Percentiles rank a stretch among this genome's conserved stretches.
Evolutionary conservation across 345 rosid genomes (phyloP).

Genomic region (Litchi chinensis): DNA sequence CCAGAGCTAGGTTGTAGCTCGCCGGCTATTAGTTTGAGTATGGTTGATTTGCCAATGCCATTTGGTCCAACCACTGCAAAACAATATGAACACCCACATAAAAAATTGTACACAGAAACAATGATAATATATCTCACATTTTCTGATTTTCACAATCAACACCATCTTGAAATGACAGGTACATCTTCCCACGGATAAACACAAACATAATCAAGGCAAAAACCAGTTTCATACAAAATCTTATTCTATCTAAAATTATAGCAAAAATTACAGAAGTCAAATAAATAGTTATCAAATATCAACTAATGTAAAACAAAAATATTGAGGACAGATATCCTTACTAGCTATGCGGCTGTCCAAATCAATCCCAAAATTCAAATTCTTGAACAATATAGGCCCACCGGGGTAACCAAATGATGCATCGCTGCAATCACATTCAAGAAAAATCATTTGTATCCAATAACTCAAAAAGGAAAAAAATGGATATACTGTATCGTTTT

Average conservation of each 20-base stretch:
- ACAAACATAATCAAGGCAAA: not conserved
- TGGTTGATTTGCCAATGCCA: constrained; percentile 99
- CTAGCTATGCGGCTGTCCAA: constrained; percentile 98
- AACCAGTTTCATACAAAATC: not conserved
- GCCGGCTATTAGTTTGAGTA: constrained; percentile 93
- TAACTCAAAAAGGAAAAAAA: not conserved
- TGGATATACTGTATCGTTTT: not conserved
- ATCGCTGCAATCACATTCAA: constrained; percentile 61
- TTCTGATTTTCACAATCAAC: not conserved
- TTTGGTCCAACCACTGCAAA: constrained; percentile 97
- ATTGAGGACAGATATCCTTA: constrained; percentile 42
- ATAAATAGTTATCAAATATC: not conserved
- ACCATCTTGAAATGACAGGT: not conserved
- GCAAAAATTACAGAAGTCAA: not conserved
- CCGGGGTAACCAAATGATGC: constrained; percentile 99
- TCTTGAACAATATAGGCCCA: constrained; percentile 81
- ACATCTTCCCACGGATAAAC: constrained; percentile 1
- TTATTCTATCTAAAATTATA: not conserved
- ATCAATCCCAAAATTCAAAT: constrained; percentile 97
- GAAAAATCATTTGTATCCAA: constrained; percentile 21
- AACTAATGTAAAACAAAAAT: not conserved
- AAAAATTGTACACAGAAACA: not conserved
- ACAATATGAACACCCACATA: constrained; percentile 13
- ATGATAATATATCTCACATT: not conserved
- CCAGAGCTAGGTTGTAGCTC: constrained; percentile 97